Evolutionary conservation across 805 yeast species (phyloP).

Genomic region (Naumovozyma dairenensis): DNA sequence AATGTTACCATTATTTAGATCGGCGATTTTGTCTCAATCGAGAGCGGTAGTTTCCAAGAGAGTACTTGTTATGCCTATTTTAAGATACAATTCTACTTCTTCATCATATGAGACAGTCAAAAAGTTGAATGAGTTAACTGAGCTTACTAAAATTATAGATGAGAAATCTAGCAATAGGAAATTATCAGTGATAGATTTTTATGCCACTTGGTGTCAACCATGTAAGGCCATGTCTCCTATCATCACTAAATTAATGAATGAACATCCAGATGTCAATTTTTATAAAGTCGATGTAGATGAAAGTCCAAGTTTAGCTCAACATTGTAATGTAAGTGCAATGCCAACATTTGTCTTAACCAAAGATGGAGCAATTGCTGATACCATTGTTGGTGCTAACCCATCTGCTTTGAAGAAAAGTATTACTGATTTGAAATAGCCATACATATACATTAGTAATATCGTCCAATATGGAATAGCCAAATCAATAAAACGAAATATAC

Average conservation of each 20-base stretch:
- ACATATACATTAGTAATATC: no score
- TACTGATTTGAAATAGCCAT: conserved; percentile 1
- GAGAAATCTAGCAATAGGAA: conserved; percentile 22
- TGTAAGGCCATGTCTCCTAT: conserved; percentile 62
- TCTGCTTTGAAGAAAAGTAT: conserved; percentile 21
- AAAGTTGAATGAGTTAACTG: conserved; percentile 28
- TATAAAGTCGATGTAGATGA: conserved; percentile 65
- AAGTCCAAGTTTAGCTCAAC: conserved; percentile 47
- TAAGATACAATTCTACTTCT: conserved; percentile 8
- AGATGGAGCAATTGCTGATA: conserved; percentile 46
- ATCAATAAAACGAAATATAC: no score
- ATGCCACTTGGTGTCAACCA: conserved; percentile 75
- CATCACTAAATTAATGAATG: conserved; percentile 32
- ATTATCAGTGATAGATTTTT: conserved; percentile 51
- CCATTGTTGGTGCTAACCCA: conserved; percentile 54
- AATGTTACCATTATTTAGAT: no score
- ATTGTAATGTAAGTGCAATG: conserved; percentile 60
- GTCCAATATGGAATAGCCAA: no score
- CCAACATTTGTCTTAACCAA: conserved; percentile 62
- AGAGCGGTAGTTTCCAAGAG: no score
- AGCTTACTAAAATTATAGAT: conserved; percentile 30
- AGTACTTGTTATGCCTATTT: no score
- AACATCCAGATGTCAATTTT: conserved; percentile 41
- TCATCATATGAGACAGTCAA: conserved; percentile 25
- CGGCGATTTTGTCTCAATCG: no score